phyloP scores from a whole-genome alignment of 1,284 basidiomycete species.

The Boletus semigastroideus region DNA sequence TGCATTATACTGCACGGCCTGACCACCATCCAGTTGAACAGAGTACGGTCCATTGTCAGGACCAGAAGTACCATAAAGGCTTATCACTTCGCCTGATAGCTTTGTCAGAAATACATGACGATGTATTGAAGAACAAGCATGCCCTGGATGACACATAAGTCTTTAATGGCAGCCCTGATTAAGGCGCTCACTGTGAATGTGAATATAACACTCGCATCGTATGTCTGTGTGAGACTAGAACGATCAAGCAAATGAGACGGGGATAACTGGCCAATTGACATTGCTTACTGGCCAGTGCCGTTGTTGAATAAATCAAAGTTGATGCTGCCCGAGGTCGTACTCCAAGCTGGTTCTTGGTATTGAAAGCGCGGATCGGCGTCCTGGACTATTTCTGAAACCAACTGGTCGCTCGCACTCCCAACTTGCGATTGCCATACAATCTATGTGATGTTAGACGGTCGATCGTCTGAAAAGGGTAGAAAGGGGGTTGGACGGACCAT shows the following conservation, averaged over 20 bases:
- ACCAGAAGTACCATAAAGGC: conserved; percentile 29
- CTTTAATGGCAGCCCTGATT: background rate
- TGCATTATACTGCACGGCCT: conserved; percentile 25
- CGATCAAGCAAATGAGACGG: background rate
- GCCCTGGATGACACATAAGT: conserved; percentile 23
- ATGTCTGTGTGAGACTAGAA: conserved; percentile 27
- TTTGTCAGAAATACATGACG: conserved; percentile 1
- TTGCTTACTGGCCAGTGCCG: conserved; percentile 36
- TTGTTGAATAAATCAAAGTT: conserved; percentile 27
- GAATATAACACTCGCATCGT: conserved; percentile 27
- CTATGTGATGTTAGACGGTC: conserved; percentile 8
- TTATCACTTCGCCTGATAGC: conserved; percentile 26
- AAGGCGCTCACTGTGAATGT: conserved; percentile 30
- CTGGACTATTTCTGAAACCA: conserved; percentile 21
- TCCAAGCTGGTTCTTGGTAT: conserved; percentile 29
- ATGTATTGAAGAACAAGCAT: conserved; percentile 1
- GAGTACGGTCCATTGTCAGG: conserved; percentile 31
- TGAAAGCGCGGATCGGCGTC: conserved; percentile 32
- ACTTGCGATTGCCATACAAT: conserved; percentile 33
- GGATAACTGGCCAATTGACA: background rate
- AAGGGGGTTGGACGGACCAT: conserved; percentile 20
- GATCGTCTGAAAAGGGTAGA: too few species aligned
- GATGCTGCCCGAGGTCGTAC: conserved; percentile 13
- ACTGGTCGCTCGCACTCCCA: conserved; percentile 18
- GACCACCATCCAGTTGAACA: conserved; percentile 25